phyloP scores from a whole-genome alignment of 2,329 filamentous ascomycete genomes.

The Fusarium nodosum region DNA sequence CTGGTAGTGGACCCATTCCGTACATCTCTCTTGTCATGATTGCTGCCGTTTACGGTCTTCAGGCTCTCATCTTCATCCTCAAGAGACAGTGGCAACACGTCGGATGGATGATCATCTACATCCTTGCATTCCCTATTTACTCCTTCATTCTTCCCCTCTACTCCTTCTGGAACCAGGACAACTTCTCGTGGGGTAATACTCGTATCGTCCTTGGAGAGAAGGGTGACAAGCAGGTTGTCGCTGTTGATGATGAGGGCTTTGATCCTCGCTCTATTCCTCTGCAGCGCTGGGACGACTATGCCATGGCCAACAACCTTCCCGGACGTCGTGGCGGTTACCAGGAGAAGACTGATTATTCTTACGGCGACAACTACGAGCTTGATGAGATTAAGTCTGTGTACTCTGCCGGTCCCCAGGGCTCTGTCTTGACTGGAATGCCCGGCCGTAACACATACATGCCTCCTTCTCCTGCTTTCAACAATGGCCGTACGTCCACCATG shows the following conservation, averaged over 20 bases:
- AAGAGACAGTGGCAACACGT: conserved; percentile 99
- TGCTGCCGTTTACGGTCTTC: conserved; percentile 92
- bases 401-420: conserved; percentile 89
- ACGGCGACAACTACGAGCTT: conserved; percentile 90
- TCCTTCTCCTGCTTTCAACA: conserved; percentile 81
- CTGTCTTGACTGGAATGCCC: conserved; percentile 87
- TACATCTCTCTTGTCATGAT: conserved; percentile 90
- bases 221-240: conserved; percentile 89
- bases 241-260: conserved; percentile 85
- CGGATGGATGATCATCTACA: conserved; percentile 99
- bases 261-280: conserved; percentile 94
- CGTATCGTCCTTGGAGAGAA: conserved; percentile 97
- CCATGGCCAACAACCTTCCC: conserved; percentile 85
- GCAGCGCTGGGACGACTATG: conserved; percentile 98
- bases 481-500: conserved; percentile 60
- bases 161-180: conserved; percentile 99
- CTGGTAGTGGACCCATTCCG: conserved; percentile 80
- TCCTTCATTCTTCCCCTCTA: conserved; percentile 92
- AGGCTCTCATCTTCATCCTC: conserved; percentile 95
- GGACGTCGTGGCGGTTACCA: conserved; percentile 82
- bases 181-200: conserved; percentile 99
- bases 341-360: conserved; percentile 75
- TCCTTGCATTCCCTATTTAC: conserved; percentile 95
- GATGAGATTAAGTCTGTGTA: conserved; percentile 98
- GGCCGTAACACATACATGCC: conserved; percentile 82